A percentile compares a stretch with the other conserved stretches of the same genome.
These are phyloP conservation scores for Cladorrhinum sp. DNA, from an alignment of 2,329 filamentous ascomycete genomes.

Conservation along the genomic window DNA sequence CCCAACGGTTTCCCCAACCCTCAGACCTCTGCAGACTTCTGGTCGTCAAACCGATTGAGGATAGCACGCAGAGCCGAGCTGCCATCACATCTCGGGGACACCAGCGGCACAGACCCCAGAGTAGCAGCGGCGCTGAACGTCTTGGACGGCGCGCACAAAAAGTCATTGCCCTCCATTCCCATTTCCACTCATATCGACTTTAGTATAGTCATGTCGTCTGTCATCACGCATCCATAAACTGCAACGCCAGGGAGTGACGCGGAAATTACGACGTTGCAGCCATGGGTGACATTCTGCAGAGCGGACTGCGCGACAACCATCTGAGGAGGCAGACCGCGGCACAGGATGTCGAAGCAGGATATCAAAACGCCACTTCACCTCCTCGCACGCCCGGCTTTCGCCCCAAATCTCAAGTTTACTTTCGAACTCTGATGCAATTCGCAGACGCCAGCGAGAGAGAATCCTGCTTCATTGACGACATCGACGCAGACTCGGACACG, in stretches of 20 bases:
- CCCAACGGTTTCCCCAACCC: neutral
- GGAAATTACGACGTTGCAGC: slow-evolving; percentile 24
- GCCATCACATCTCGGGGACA: neutral
- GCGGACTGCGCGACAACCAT: slow-evolving; percentile 15
- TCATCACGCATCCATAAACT: neutral
- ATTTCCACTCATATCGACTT: neutral
- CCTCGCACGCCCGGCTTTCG: slow-evolving; percentile 1
- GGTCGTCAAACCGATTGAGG: neutral
- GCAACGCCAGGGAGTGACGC: slow-evolving; percentile 6
- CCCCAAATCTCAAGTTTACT: slow-evolving; percentile 12
- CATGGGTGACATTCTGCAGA: slow-evolving; percentile 18
- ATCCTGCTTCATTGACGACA: slow-evolving; percentile 16
- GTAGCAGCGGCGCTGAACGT: neutral
- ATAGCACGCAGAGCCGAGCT: neutral
- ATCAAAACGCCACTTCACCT: neutral
- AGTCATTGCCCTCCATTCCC: neutral
- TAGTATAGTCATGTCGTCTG: slow-evolving; percentile 12
- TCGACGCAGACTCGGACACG: slow-evolving; percentile 22
- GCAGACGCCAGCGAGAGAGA: slow-evolving; percentile 10
- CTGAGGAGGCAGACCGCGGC: slow-evolving; percentile 1
- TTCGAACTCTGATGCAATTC: slow-evolving; percentile 18
- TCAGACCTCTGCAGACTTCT: neutral
- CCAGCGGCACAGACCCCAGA: slow-evolving; percentile 6
- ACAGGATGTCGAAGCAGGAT: slow-evolving; percentile 1
- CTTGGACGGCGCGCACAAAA: slow-evolving; percentile 5